Evolutionary conservation across 208 protist genomes (phyloP).

Genomic region (Leishmania arabica): DNA sequence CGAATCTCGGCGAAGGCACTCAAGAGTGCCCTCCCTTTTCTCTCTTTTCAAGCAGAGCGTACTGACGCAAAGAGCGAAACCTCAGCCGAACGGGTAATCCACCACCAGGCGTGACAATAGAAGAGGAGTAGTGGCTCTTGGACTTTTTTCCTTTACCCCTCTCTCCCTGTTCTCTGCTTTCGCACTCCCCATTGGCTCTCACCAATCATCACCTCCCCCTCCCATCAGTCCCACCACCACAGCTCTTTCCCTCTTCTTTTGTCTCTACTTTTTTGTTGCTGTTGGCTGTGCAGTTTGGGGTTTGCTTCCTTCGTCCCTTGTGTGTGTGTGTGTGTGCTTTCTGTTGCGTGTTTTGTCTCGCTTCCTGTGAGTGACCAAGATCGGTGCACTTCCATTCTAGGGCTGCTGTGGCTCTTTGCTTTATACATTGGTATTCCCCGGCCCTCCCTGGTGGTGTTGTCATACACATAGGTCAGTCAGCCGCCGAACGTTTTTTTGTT

Average conservation of each 20-base stretch:
- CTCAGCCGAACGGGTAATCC: neutral
- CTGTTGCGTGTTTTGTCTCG: constrained; percentile 9
- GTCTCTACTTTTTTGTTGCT: constrained; percentile 12
- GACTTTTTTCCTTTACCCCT: constrained; percentile 12
- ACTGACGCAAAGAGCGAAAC: neutral
- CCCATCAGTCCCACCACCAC: neutral
- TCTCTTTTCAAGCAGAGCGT: neutral
- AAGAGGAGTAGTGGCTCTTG: neutral
- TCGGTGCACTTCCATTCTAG: neutral
- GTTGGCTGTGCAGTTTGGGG: neutral
- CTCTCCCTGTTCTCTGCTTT: constrained; percentile 8
- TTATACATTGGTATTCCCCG: constrained; percentile 18
- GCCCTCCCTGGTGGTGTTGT: neutral
- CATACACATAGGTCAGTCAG: neutral
- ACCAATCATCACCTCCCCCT: neutral
- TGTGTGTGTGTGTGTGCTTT: neutral
- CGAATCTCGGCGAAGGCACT: too few relatives aligned
- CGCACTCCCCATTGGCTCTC: neutral
- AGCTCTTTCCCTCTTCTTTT: neutral
- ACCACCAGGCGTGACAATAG: neutral
- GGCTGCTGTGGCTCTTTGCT: constrained; percentile 16
- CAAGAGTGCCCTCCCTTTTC: neutral
- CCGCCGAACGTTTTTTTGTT: neutral
- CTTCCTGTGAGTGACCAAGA: constrained; percentile 7
- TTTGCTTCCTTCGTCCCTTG: neutral